Evolutionary conservation across 2,329 filamentous ascomycete genomes (phyloP).

Genomic region (Microsporum ferrugineum): DNA sequence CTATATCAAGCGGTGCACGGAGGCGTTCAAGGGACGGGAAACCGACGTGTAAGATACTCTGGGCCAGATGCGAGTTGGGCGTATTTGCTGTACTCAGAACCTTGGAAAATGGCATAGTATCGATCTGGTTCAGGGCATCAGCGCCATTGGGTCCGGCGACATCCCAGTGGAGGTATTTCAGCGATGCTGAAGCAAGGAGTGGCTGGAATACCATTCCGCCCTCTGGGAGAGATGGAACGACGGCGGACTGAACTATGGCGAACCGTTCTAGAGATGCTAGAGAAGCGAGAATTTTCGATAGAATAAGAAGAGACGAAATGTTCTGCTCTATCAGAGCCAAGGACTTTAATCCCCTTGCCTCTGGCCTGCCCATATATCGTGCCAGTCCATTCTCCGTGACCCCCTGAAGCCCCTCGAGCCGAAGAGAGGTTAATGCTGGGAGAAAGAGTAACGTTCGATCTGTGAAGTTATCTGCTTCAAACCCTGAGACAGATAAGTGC

Average conservation of each 20-base stretch:
- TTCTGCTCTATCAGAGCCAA: constrained; percentile 45
- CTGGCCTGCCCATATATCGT: constrained; percentile 39
- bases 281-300: constrained; percentile 42
- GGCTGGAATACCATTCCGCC: constrained; percentile 37
- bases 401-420: constrained; percentile 45
- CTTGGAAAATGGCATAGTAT: constrained; percentile 28
- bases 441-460: constrained; percentile 44
- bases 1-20: constrained; percentile 35
- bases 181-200: constrained; percentile 37
- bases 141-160: constrained; percentile 30
- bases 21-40: constrained; percentile 32
- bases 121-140: constrained; percentile 28
- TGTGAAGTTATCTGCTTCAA: constrained; percentile 44
- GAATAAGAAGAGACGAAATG: constrained; percentile 40
- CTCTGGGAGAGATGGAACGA: constrained; percentile 35
- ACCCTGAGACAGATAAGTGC: constrained; percentile 44
- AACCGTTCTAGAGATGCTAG: constrained; percentile 39
- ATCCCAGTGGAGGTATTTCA: constrained; percentile 49
- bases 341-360: constrained; percentile 35
- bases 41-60: constrained; percentile 33
- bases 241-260: constrained; percentile 40
- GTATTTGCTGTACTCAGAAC: constrained; percentile 25
- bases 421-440: constrained; percentile 41
- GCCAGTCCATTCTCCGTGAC: constrained; percentile 46
- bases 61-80: constrained; percentile 34